These are phyloP conservation scores for Mucor indicus DNA, from an alignment of 371 early-diverging fungal species.

Conservation along the genomic window DNA sequence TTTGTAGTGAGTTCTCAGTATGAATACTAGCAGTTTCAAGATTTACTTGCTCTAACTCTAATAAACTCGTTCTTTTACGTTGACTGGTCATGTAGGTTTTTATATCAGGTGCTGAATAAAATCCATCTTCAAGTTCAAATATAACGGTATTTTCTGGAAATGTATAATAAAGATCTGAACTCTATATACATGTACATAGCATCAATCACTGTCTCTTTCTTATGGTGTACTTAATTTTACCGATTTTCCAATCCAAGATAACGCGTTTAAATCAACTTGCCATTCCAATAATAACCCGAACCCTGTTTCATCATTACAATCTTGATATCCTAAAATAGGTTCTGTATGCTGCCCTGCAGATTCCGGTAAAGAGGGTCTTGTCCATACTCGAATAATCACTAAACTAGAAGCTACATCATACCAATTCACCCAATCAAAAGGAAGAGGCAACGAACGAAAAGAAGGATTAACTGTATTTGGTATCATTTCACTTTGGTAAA, in stretches of 20 bases:
- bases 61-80: constrained; percentile 25
- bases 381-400: constrained; percentile 44
- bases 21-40: constrained; percentile 18
- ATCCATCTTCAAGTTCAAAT: constrained; percentile 54
- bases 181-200: background rate
- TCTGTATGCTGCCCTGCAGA: constrained; percentile 27
- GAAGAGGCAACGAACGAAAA: constrained; percentile 28
- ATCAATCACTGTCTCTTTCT: background rate
- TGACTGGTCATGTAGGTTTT: constrained; percentile 14
- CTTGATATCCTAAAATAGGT: constrained; percentile 4
- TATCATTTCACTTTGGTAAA: constrained; percentile 42
- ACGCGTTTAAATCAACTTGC: constrained; percentile 48
- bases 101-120: constrained; percentile 51
- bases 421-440: constrained; percentile 28
- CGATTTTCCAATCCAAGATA: constrained; percentile 45
- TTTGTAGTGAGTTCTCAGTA: constrained; percentile 11
- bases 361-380: constrained; percentile 42
- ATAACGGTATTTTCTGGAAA: constrained; percentile 56
- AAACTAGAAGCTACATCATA: constrained; percentile 31
- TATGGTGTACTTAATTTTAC: constrained; percentile 14
- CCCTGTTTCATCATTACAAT: constrained; percentile 7
- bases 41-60: constrained; percentile 9
- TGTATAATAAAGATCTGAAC: constrained; percentile 28
- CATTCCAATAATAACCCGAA: constrained; percentile 48
- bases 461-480: constrained; percentile 42